Base-by-base conservation (phyloP, 805 yeast genomes). In the Ogataea siamensis region DNA sequence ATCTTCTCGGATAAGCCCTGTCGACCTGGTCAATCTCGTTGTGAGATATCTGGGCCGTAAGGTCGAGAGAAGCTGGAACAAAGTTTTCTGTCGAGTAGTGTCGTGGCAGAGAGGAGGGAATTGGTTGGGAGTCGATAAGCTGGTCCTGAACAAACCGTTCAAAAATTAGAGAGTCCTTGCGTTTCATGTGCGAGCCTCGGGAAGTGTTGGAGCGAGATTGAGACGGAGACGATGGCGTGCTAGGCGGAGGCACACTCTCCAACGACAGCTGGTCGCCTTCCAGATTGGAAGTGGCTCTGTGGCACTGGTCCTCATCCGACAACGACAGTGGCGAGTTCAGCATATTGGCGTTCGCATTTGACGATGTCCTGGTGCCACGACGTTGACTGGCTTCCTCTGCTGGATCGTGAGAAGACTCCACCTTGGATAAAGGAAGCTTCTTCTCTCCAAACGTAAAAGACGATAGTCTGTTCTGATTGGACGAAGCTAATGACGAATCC, bases 71-170 rank as follows among this genome's bases (percentile, higher is more conserved):
- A 9, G 80, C 74, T 5, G 82, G 79, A 30, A 76, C 72, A 45
- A 57, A 73, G 51, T 73, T 77, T 47, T 76, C 81, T 7, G 66
- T 60, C 23, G 72, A 66, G 37, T 64, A 55, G 43, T 62, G 66
- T 34, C 64, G 47, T 20, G 67, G 66, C n/a, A 61, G 40, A 5
- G 59, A 52, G 32, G 46, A 36, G 2, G 56, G 55, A n/a, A 53
- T 40, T 2, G 60, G 54, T 45, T 54, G 58, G 29, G 57, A 41
- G 38, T 57, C 57, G 34, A 60, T 47, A 28, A 64, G 48, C 7
- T 77, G 77, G 45, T 79, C 85, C 54, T 80, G 83, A 7, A 80
- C 87, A 32, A 74, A 69, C 39, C 87, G 67, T 49, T 80, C 88
- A 54, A 77, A 83, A 52, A 81, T 82, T 53, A 73, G 54, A 11